Conservation (phyloP, 1,284 basidiomycete species). For the Neotropicomus parvogracilis region DNA sequence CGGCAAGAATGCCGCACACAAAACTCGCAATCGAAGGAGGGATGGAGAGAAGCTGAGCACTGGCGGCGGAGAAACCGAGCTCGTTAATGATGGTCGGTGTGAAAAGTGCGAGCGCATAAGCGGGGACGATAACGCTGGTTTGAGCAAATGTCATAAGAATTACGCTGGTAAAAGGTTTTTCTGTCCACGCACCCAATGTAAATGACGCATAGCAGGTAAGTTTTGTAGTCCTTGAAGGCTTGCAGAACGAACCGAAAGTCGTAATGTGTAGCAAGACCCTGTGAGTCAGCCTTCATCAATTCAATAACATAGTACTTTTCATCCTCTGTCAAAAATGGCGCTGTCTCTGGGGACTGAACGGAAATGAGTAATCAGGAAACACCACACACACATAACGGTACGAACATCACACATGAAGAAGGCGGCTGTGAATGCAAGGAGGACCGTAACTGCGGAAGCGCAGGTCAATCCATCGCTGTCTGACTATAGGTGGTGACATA, state of each 20-base stretch:
- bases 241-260: conserved; percentile 37
- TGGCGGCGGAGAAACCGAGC: too few species aligned
- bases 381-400: not conserved
- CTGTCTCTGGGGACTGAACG: conserved; percentile 41
- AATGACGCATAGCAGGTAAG: conserved; percentile 40
- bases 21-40: too few species aligned
- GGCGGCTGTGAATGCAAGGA: conserved; percentile 36
- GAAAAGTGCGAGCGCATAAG: too few species aligned
- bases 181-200: conserved; percentile 39
- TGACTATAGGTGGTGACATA: too few species aligned
- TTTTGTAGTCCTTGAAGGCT: conserved; percentile 41
- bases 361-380: not conserved
- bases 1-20: too few species aligned
- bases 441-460: conserved; percentile 33
- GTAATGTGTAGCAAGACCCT: conserved; percentile 33
- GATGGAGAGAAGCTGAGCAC: too few species aligned
- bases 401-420: conserved; percentile 43
- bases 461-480: conserved; percentile 13
- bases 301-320: conserved; percentile 35
- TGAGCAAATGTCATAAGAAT: conserved; percentile 6
- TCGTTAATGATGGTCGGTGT: too few species aligned
- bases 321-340: conserved; percentile 38
- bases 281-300: conserved; percentile 38
- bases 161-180: not conserved
- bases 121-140: too few species aligned